Conservation (phyloP, 148 eudicot species). For the Nepenthes mirabilis region DNA sequence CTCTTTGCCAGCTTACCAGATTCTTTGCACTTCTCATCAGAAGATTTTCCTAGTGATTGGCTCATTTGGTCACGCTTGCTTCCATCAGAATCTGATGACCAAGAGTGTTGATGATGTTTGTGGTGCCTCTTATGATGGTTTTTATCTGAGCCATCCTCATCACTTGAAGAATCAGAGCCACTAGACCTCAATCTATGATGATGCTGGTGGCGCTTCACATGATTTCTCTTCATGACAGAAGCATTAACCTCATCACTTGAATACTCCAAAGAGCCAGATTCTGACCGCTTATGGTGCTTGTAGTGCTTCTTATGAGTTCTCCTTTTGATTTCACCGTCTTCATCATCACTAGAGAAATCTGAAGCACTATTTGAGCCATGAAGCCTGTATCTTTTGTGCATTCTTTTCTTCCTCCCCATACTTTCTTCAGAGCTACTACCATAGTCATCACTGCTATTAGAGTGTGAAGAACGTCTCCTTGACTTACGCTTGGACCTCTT, state of each 20-base stretch:
- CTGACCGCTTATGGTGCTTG: constrained; percentile 21
- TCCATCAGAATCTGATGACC: constrained; percentile 30
- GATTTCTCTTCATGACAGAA: constrained; percentile 18
- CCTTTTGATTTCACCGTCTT: constrained; percentile 13
- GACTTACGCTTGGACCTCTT: constrained; percentile 46
- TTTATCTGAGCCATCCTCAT: constrained; percentile 16
- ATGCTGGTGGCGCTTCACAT: constrained; percentile 31
- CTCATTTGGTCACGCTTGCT: constrained; percentile 16
- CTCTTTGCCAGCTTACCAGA: constrained; percentile 14
- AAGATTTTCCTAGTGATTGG: constrained; percentile 21
- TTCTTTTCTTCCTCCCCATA: constrained; percentile 27
- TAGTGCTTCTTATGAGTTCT: constrained; percentile 26
- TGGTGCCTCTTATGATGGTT: constrained; percentile 22
- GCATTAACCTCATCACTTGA: constrained; percentile 23
- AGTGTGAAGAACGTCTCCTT: constrained; percentile 37
- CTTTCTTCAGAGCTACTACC: constrained; percentile 40
- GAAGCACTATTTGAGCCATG: constrained; percentile 16
- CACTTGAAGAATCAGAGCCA: constrained; percentile 29
- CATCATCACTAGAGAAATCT: constrained; percentile 32
- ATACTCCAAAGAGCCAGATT: constrained; percentile 25
- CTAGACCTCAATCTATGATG: constrained; percentile 19
- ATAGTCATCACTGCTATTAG: constrained; percentile 36
- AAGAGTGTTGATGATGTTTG: constrained; percentile 24
- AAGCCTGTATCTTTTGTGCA: constrained; percentile 34
- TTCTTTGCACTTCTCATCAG: constrained; percentile 29